Percentiles rank a stretch among this genome's conserved stretches.
Evolutionary conservation across 495 filamentous ascomycete genomes (phyloP).

Genomic region (Penicillium tannophilum): DNA sequence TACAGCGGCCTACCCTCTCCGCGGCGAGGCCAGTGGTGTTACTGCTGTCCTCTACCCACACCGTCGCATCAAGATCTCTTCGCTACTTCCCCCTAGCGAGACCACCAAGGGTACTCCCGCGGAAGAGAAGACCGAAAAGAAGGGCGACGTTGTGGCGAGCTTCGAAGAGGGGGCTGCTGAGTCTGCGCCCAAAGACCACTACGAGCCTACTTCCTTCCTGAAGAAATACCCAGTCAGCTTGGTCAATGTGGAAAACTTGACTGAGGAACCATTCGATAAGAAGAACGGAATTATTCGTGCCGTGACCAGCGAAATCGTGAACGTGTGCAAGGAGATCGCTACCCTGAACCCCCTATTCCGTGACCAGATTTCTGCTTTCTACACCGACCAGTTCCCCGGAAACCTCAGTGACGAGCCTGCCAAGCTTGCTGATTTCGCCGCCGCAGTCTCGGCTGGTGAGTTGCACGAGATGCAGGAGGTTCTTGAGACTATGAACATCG

Average conservation of each 20-base stretch:
- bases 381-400: constrained; percentile 89
- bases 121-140: constrained; percentile 69
- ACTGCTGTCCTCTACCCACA: constrained; percentile 96
- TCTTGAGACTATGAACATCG: constrained; percentile 83
- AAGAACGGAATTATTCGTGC: constrained; percentile 85
- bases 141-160: constrained; percentile 93
- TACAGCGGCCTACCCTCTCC: constrained; percentile 88
- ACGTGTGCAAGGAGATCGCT: constrained; percentile 96
- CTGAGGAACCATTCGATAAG: constrained; percentile 84
- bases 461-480: constrained; percentile 91
- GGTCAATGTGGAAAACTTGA: constrained; percentile 90
- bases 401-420: constrained; percentile 94
- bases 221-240: constrained; percentile 87
- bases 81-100: constrained; percentile 68
- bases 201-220: constrained; percentile 90
- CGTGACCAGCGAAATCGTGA: constrained; percentile 95
- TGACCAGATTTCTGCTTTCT: constrained; percentile 96
- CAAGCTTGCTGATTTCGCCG: constrained; percentile 95
- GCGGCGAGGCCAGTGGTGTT: constrained; percentile 74
- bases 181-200: constrained; percentile 55
- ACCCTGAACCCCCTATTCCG: constrained; percentile 92
- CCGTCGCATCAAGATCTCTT: constrained; percentile 86
- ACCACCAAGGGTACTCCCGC: constrained; percentile 39
- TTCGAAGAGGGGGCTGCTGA: constrained; percentile 76
- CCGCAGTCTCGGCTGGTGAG: constrained; percentile 89